Base-by-base conservation (phyloP, 164 flowering plant species). In the Tetrastigma voinierianum region DNA sequence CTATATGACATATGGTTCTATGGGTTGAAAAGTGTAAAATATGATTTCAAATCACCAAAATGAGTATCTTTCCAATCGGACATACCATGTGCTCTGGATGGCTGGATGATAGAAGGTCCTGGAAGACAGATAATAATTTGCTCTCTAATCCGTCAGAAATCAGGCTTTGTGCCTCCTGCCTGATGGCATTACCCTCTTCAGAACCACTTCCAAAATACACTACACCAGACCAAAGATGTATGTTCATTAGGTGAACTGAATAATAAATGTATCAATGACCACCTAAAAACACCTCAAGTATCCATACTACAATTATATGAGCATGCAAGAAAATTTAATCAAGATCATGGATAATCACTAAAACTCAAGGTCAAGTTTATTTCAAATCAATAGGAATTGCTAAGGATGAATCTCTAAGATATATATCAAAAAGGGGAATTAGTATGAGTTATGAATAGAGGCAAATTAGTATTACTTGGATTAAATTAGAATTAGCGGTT, bases 11-110 rank as follows among this genome's bases (percentile, higher is more conserved):
- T n/a, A n/a, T n/a, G n/a, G n/a, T n/a, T n/a, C n/a, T n/a, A n/a
- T n/a, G n/a, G n/a, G 18, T 49, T 49, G 52, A n/a, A 59, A 3
- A n/a, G 48, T 18, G 44, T 1, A 17, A 15, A 11, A 18, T 18
- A 59, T 59, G 20, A 43, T 43, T 32, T 49, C 52, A 49, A 12
- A 12, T 49, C 52, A 49, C 15, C n/a, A 60, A 60, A 13, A 45
- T 45, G 13, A 65, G 57, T 15, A 51, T 20, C 55, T 40, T 46
- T 63, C 47, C 20, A 19, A 48, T 32, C 10, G 19, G 70, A 67
- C 87, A 74, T 80, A 92, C 99, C 97, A 92, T 84, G 52, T 82
- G 70, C 63, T 86, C 88, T 14, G 94, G 96, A 77, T 80, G 77
- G 59, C 70, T 77, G 62, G 85, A 77, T 19, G 84, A 83, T 32